Conservation (phyloP, 495 filamentous ascomycete species). For the Aspergillus conjunctus region DNA sequence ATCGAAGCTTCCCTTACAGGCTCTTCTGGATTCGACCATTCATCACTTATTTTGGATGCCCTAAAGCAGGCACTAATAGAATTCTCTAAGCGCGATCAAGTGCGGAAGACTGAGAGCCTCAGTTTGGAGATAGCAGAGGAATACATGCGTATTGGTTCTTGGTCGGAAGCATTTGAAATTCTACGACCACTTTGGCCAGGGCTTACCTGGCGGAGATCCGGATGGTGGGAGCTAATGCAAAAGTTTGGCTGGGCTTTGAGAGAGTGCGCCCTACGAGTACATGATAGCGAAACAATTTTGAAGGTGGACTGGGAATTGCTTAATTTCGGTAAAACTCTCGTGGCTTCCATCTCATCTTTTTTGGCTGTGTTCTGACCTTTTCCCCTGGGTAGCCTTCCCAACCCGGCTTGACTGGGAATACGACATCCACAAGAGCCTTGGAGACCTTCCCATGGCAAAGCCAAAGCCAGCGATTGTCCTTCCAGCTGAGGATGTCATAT, state of each 20-base stretch:
- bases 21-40: constrained; percentile 62
- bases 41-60: constrained; percentile 58
- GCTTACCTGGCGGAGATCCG: constrained; percentile 72
- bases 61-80: constrained; percentile 63
- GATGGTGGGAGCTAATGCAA: constrained; percentile 78
- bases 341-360: not conserved
- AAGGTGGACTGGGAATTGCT: constrained; percentile 85
- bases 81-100: constrained; percentile 64
- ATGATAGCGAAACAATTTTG: constrained; percentile 66
- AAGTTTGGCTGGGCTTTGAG: constrained; percentile 74
- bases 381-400: constrained; percentile 55
- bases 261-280: constrained; percentile 65
- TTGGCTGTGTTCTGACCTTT: not conserved
- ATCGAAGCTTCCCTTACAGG: constrained; percentile 64
- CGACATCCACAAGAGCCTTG: constrained; percentile 71
- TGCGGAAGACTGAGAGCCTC: constrained; percentile 66
- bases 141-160: constrained; percentile 61
- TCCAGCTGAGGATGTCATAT: constrained; percentile 65
- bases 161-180: constrained; percentile 65
- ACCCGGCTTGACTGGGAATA: constrained; percentile 65
- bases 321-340: constrained; percentile 58
- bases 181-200: constrained; percentile 72
- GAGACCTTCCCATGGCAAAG: constrained; percentile 50
- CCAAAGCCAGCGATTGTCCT: constrained; percentile 67
- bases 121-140: constrained; percentile 71